Evolutionary conservation across 176 grass and related monocot genomes (phyloP), one percentile per base, ranked within the genome.

Genomic region (Sorghum bicolor): DNA sequence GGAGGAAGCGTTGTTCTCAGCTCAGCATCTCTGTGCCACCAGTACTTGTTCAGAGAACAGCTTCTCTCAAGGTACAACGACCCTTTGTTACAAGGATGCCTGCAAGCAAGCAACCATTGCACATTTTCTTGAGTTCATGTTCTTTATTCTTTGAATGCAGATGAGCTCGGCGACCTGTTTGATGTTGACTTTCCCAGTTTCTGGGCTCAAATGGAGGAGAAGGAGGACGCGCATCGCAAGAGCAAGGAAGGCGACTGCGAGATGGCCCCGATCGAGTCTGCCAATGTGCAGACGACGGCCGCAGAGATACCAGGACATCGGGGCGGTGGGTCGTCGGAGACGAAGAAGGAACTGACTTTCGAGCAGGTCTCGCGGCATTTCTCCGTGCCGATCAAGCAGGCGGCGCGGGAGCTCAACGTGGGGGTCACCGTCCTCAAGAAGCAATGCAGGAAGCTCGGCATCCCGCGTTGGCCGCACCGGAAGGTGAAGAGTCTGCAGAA

Each of bases 401-500:
- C 89, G 37, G 87, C 93, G 20, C 72, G 7, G 75, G 78, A 77
- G 79, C 87, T 94, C 55, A 78, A 88, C 48, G 70, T 90, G 0
- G 93, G 90, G 12, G 45, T 92, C n/a, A 92, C 87, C 6, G 1
- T 74, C 48, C 79, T 94, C 1, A 94, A 94, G 90, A 90, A 55
- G 65, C 44, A 38, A n/a, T 94, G 87, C 82, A 67, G 90, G 57
- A 77, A 82, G 25, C 60, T 94, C 6, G 87, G 82, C 72, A 87
- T 94, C 24, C 30, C 84, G 1, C 65, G 84, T 14, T 94, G 92
- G 89, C 87, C 92, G 10, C 78, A 89, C 36, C 62, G 92, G 53
- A 89, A 91, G 89, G 53, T 94, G 78, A 89, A 92, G 70, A 92
- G 87, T 50, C 62, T 92, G 55, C 63, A 94, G 43, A 72, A 45